Evolutionary conservation across 2,329 filamentous ascomycete genomes (phyloP).

Genomic region (Penicillium sp.): DNA sequence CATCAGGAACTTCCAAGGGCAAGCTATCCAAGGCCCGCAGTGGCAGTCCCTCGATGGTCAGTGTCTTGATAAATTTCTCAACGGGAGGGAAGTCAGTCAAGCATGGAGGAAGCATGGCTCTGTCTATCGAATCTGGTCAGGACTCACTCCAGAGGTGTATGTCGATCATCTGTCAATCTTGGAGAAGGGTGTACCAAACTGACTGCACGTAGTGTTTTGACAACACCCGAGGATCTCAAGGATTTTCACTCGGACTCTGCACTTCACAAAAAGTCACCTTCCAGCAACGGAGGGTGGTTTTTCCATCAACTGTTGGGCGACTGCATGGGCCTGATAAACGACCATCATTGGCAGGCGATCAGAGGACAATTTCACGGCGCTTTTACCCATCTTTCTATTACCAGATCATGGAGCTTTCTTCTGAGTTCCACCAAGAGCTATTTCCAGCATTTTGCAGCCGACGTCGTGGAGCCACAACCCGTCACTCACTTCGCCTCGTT

Average conservation of each 20-base stretch:
- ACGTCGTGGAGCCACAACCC: neutral
- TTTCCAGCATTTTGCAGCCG: neutral
- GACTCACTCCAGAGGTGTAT: neutral
- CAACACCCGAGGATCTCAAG: neutral
- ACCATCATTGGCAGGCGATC: neutral
- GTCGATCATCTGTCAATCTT: neutral
- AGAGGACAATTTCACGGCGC: neutral
- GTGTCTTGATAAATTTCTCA: neutral
- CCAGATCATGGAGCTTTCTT: neutral
- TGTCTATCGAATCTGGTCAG: neutral
- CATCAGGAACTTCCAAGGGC: neutral
- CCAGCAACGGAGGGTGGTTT: neutral
- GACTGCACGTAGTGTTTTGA: neutral
- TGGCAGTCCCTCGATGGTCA: neutral
- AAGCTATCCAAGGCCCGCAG: neutral
- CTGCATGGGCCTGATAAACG: neutral
- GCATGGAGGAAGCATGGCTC: neutral
- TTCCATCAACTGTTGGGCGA: neutral
- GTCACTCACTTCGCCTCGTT: neutral
- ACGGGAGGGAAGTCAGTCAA: neutral
- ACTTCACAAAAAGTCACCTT: neutral
- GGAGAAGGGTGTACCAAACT: neutral
- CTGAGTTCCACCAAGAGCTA: neutral
- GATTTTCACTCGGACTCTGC: neutral
- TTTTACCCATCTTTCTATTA: neutral